Conservation (phyloP, 2,329 filamentous ascomycete genomes). For the Capronia americana region DNA sequence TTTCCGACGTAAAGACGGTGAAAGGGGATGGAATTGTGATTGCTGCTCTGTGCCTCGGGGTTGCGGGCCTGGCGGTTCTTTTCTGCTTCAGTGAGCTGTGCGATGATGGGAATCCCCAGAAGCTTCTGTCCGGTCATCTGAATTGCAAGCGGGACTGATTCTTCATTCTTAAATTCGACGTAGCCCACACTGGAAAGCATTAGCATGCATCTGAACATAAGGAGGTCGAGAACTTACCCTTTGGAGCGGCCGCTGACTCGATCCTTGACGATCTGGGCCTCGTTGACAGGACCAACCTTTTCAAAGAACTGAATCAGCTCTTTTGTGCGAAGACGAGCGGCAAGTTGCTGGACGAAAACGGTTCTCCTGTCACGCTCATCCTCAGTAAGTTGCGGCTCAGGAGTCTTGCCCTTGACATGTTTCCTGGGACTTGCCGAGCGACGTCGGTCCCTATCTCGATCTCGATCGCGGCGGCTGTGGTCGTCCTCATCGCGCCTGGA, state of each 20-base stretch:
- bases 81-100: slow-evolving; percentile 97
- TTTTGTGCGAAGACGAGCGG: slow-evolving; percentile 87
- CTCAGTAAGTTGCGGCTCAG: slow-evolving; percentile 79
- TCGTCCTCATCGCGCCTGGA: slow-evolving; percentile 58
- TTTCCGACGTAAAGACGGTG: slow-evolving; percentile 98
- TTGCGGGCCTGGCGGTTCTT: slow-evolving; percentile 97
- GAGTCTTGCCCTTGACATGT: slow-evolving; percentile 52
- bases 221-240: slow-evolving; percentile 69
- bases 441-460: slow-evolving; percentile 54
- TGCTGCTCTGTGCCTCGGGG: slow-evolving; percentile 70
- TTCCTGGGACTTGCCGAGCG: slow-evolving; percentile 52
- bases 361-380: slow-evolving; percentile 97
- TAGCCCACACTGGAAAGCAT: slow-evolving; percentile 81
- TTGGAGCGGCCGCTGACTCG: slow-evolving; percentile 96
- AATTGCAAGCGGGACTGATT: slow-evolving; percentile 89
- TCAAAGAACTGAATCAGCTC: slow-evolving; percentile 96
- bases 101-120: slow-evolving; percentile 97
- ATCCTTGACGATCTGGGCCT: slow-evolving; percentile 98
- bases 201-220: slow-evolving; percentile 44
- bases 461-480: slow-evolving; percentile 54
- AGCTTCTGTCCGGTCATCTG: slow-evolving; percentile 99
- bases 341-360: slow-evolving; percentile 97
- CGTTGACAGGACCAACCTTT: slow-evolving; percentile 90
- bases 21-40: slow-evolving; percentile 88
- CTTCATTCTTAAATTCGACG: slow-evolving; percentile 97